Evolutionary conservation across 305 asterid species (phyloP), one percentile per base, ranked within the genome.

Genomic region (Coffea humblotiana): DNA sequence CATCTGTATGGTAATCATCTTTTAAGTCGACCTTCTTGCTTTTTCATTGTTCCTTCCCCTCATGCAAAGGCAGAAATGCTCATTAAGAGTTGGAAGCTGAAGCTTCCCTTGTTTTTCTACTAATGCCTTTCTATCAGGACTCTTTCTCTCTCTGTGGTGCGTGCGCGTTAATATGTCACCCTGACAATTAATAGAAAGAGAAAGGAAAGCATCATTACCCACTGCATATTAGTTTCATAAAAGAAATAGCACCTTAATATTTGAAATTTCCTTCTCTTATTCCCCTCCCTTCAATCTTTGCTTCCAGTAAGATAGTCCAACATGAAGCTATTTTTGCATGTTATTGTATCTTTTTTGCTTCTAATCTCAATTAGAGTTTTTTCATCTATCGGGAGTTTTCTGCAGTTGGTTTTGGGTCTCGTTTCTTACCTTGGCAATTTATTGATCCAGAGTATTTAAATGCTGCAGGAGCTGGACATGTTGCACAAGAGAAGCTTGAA

Each of bases 401-500:
- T 35, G 32, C n/a, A 67, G 68, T 73, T 51, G 69, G 68, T 27
- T 67, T 66, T 63, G 25, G 18, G 23, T 27, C 1, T 25, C 18
- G 12, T 6, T 49, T 54, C 35, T 27, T 56, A 3, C 47, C 54
- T 49, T 52, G 10, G 29, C 74, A 45, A 8, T 63, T 61, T 61
- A 21, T 47, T 61, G 37, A 72, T 74, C 4, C 6, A 49, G 52
- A 70, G 18, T 73, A 67, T 67, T 74, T 77, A 83, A 78, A 78
- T 77, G 84, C 80, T 81, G 72, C 90, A 94, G 98, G 98, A 71
- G 92, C 92, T 79, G 93, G 94, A 83, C 98, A 89, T 88, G 94
- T 89, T 84, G 72, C 95, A 63, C 92, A 69, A 77, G 98, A 91
- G 88, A 94, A 90, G 91, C 98, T 94, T 84, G 98, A 94, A 84